Conservation (phyloP, 2,329 filamentous ascomycete species). For the Alternaria sp. region DNA sequence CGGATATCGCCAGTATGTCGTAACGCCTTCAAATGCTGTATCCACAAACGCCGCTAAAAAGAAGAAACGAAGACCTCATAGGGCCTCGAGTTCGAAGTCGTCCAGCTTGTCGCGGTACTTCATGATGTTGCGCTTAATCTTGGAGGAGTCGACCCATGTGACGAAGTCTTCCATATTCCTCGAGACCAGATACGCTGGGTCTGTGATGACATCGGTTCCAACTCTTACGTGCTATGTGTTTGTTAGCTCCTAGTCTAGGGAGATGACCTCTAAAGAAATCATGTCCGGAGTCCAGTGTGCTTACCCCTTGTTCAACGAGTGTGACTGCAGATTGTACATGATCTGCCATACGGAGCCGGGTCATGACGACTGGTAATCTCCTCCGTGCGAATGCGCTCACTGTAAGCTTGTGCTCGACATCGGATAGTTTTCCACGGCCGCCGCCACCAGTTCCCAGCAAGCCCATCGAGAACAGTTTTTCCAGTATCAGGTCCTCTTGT, state of each 20-base stretch:
- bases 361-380: slow-evolving; percentile 89
- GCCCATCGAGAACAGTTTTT: slow-evolving; percentile 94
- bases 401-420: slow-evolving; percentile 84
- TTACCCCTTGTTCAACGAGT: slow-evolving; percentile 82
- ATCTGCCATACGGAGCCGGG: slow-evolving; percentile 87
- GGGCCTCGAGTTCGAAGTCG: slow-evolving; percentile 78
- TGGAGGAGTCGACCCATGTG: slow-evolving; percentile 93
- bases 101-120: slow-evolving; percentile 94
- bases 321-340: slow-evolving; percentile 79
- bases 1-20: slow-evolving; percentile 18
- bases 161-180: slow-evolving; percentile 93
- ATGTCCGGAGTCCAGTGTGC: neutral
- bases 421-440: slow-evolving; percentile 65
- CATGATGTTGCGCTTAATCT: slow-evolving; percentile 96
- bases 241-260: neutral
- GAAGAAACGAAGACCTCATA: slow-evolving; percentile 13
- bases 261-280: fast-evolving
- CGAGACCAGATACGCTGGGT: slow-evolving; percentile 87
- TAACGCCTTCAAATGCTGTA: slow-evolving; percentile 27
- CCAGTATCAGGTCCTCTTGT: slow-evolving; percentile 84
- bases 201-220: slow-evolving; percentile 87
- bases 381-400: slow-evolving; percentile 88
- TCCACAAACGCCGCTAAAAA: slow-evolving; percentile 30
- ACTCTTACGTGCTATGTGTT: slow-evolving; percentile 73
- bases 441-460: slow-evolving; percentile 73